A percentile compares a stretch with the other conserved stretches of the same genome.
phyloP scores from a whole-genome alignment of 1,284 basidiomycete genomes.

The Fistulina hepatica region DNA sequence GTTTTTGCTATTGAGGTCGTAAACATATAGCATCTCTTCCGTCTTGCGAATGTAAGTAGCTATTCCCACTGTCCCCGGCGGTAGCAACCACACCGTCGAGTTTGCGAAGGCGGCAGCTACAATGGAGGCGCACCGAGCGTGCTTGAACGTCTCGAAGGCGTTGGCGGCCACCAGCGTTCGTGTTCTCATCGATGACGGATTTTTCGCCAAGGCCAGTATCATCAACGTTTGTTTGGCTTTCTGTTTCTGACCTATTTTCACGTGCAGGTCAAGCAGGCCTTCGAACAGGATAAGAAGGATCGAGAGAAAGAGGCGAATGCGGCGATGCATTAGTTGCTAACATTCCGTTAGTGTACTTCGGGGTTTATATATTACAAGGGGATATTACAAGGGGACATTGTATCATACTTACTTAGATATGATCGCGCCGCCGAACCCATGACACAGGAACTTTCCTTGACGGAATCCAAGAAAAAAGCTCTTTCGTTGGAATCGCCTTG shows the following conservation, averaged over 20 bases:
- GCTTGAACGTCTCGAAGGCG: conserved; percentile 45
- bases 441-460: too few species aligned
- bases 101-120: conserved; percentile 48
- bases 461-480: too few species aligned
- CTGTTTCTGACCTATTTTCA: background rate
- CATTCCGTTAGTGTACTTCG: too few species aligned
- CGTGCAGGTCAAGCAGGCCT: conserved; percentile 27
- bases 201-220: conserved; percentile 30
- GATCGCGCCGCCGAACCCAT: too few species aligned
- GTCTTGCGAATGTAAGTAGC: conserved; percentile 21
- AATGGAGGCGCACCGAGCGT: conserved; percentile 42
- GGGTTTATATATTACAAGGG: too few species aligned
- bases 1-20: conserved; percentile 1
- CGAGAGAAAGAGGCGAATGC: conserved; percentile 3
- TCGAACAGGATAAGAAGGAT: conserved; percentile 26
- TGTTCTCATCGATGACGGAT: conserved; percentile 41
- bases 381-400: too few species aligned
- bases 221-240: background rate
- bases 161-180: conserved; percentile 48
- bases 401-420: too few species aligned
- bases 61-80: conserved; percentile 44
- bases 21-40: background rate
- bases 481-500: too few species aligned
- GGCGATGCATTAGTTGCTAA: background rate
- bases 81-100: conserved; percentile 52